phyloP scores from a whole-genome alignment of 106 monocot species.

The Allium fistulosum region DNA sequence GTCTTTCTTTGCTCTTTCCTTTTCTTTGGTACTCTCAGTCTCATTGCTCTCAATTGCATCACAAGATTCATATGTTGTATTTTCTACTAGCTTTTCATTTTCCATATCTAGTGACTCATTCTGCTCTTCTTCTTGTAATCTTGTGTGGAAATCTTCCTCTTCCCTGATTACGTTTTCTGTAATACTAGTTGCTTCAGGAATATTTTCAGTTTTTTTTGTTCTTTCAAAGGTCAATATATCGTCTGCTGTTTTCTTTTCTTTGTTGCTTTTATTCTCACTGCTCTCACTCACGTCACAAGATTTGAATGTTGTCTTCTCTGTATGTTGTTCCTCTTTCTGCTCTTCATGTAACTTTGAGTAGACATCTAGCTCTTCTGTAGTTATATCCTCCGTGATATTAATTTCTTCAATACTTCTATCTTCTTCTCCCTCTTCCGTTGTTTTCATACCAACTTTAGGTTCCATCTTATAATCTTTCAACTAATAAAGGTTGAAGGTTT shows the following conservation, averaged over 20 bases:
- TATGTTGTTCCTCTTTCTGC: constrained; percentile 8
- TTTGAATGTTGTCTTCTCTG: constrained; percentile 3
- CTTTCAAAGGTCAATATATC: constrained; percentile 5
- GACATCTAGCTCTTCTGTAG: neutral
- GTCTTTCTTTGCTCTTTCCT: neutral
- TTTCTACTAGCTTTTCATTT: constrained; percentile 1
- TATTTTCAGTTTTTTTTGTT: constrained; percentile 2
- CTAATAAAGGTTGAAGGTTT: neutral
- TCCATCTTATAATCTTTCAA: neutral
- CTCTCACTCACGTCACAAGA: neutral
- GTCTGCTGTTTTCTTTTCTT: constrained; percentile 11
- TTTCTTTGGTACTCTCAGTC: constrained; percentile 5
- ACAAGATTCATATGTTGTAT: neutral
- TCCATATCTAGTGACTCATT: constrained; percentile 6
- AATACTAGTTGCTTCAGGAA: neutral
- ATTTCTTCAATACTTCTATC: constrained; percentile 2
- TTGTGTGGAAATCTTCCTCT: constrained; percentile 1
- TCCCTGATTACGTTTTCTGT: constrained; percentile 2
- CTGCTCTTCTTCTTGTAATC: constrained; percentile 3
- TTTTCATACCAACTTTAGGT: neutral
- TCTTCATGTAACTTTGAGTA: constrained; percentile 1
- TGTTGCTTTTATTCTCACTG: neutral
- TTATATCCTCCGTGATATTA: neutral
- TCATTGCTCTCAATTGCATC: neutral
- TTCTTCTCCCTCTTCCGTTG: neutral